Evolutionary conservation across 257 asterid species (phyloP), one percentile per base, ranked within the genome.

Genomic region (Forsythia suspensa): DNA sequence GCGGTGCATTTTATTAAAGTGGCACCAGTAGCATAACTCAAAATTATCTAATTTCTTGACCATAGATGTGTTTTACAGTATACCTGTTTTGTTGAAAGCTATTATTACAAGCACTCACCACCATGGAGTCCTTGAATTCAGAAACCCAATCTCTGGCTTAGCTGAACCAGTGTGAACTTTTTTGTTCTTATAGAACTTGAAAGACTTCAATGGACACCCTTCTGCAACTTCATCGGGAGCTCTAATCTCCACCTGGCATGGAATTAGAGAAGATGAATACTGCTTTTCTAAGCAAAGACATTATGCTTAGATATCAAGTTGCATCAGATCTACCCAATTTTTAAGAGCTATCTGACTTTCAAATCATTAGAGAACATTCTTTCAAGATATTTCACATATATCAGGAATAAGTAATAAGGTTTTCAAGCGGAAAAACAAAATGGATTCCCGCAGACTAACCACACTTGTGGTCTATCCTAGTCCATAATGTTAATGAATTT

Each of bases 61-160:
- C 39, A 21, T 63, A n/a, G 8, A 61, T 21, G 34, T 61, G 13
- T 21, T 61, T 9, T 6, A 21, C 5, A 21, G 9, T 21, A 24
- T 8, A 63, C 38, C 70, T 63, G 40, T 10, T 9, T 63, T 63
- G 70, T 21, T 8, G 15, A 21, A 63, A 63, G 70, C 70, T 63
- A 29, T 63, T 63, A 5, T 21, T 15, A 24, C 52, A 40, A 8
- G 73, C 15, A 57, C 87, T 82, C 85, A 91, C 97, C 97, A 91
- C 97, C 95, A 88, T 0, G 94, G 85, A 0, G 95, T 90, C 51
- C 97, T 86, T 9, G 77, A 84, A 85, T 91, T 91, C 70, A 86
- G 38, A 72, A 72, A 78, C n/a, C 93, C 97, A 9, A 70, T 80
- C 67, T 81, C 83, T 79, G 74, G 3, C 84, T 89, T 21, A 65